A percentile compares a stretch with the other conserved stretches of the same genome.
phyloP scores from a whole-genome alignment of 2,329 filamentous ascomycete species.

The Leptoxyphium fumago region DNA sequence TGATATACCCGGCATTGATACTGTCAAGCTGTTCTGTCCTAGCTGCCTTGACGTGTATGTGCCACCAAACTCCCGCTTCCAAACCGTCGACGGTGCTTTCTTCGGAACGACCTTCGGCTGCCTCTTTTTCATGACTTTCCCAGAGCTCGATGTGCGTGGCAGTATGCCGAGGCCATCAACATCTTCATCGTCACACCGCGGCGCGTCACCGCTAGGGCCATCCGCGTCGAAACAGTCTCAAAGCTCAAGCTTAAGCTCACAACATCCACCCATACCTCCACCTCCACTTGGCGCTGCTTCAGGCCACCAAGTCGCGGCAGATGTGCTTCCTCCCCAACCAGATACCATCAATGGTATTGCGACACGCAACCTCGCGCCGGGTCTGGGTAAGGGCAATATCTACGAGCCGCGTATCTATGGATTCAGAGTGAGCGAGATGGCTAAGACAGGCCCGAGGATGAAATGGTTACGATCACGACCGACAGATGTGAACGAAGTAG shows the following conservation, averaged over 20 bases:
- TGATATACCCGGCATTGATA: constrained; percentile 90
- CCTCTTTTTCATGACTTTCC: constrained; percentile 96
- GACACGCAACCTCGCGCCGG: constrained; percentile 73
- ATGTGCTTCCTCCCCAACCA: constrained; percentile 31
- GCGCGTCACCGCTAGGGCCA: constrained; percentile 2
- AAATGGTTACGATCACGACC: constrained; percentile 87
- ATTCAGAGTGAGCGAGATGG: constrained; percentile 83
- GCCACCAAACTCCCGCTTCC: constrained; percentile 91
- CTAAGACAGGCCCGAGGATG: constrained; percentile 85
- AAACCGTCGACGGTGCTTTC: constrained; percentile 93
- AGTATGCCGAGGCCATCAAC: constrained; percentile 4
- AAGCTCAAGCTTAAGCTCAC: background rate
- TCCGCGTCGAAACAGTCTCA: background rate
- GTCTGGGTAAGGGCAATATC: constrained; percentile 65
- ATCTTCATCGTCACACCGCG: constrained; percentile 3
- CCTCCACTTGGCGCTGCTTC: constrained; percentile 7
- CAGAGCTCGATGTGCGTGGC: constrained; percentile 68
- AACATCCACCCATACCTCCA: constrained; percentile 3
- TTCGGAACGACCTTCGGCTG: constrained; percentile 96
- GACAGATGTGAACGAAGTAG: constrained; percentile 62
- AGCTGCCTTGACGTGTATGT: constrained; percentile 95
- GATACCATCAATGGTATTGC: constrained; percentile 68
- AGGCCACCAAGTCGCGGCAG: constrained; percentile 9
- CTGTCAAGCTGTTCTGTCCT: constrained; percentile 95
- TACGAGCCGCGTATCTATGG: constrained; percentile 96